Base-by-base conservation (phyloP, 2,329 filamentous ascomycete genomes). In the Penicillium sp. region DNA sequence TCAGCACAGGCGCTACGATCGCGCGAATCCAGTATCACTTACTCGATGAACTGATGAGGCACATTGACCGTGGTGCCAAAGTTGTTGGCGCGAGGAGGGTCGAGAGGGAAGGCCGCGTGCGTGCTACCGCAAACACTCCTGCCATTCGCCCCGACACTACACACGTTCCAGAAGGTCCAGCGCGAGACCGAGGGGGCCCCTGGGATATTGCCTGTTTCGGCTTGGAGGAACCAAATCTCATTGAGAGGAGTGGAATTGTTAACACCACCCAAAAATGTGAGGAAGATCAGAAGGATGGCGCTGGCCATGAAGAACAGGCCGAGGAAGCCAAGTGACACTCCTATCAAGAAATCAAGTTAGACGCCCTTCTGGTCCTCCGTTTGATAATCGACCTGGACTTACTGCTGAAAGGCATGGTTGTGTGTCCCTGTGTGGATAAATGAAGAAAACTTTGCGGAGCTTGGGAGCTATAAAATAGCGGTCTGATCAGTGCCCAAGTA, bases 91-190 rank as follows among this genome's bases (percentile, higher is more conserved):
- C 68, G 72, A 13, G 79, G 75, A 13, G 83, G 83, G 61, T 80
- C 89, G 79, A 79, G 94, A 68, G 74, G 90, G 75, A 69, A 87
- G 65, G 72, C 82, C 0, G 85, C 87, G 18, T 85, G 79, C 16
- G 84, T 80, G 1, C 65, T 65, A 54, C 84, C 81, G 74, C 90
- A 96, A 73, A 88, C 74, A 47, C 77, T 78, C 68, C 85, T 71
- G 28, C 79, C 79, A 43, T 75, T 71, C 33, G 56, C 83, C 56
- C 75, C 76, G 28, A 77, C 77, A 47, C 85, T 84, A 75, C 92
- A 95, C 56, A 95, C 79, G 71, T 89, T 86, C 79, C 95, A 94
- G 75, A 88, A 95, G 33, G 91, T 95, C 93, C 93, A 97, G 75
- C 93, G 86, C 12, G 90, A 86, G 16, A 81, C 64, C 46, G 79